Evolutionary conservation across 192 early-diverging fungal genomes (phyloP), one percentile per base, ranked within the genome.

Genomic region (Backusella sp.): DNA sequence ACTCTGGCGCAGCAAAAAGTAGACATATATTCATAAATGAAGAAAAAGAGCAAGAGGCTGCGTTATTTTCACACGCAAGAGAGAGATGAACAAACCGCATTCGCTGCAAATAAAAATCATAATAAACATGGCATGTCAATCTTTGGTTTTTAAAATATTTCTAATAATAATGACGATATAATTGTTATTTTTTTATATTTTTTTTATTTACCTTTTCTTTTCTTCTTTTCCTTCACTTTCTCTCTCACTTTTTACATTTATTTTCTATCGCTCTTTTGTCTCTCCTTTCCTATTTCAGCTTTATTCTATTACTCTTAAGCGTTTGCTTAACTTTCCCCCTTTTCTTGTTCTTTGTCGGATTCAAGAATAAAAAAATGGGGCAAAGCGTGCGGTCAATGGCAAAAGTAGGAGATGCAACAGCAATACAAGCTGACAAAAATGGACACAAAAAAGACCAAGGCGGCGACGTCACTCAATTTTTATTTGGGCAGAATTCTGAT

Each of bases 391-490:
- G 26, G 56, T 28, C 56, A 26, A 62, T 62, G 56, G 26, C 56
- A 11, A 62, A 62, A 62, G 56, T 62, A 62, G 56, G 56, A 62
- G 56, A 62, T 62, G 56, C 56, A 8, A 2, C 49, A 53, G 52
- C 49, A 53, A 53, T 59, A 11, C 3, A 59, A 26, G 21, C 23
- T 59, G 53, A 62, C 56, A 26, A 62, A 62, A 62, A 62, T 62
- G 56, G 23, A 62, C 56, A 62, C 21, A 62, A 62, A 62, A 62
- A 62, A 28, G 26, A 62, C 11, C 21, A 62, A 62, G 56, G 15
- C 21, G 56, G 26, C 56, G 56, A 62, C 56, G 56, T 62, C 56
- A 62, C 56, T 62, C 21, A 28, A 62, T 62, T 62, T 62, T 28
- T 62, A 28, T 23, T 28, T 62, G 56, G 56, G 28, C 56, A 26